Conservation (phyloP, 1,139 yeast species). For the Candida buenavistaensis region DNA sequence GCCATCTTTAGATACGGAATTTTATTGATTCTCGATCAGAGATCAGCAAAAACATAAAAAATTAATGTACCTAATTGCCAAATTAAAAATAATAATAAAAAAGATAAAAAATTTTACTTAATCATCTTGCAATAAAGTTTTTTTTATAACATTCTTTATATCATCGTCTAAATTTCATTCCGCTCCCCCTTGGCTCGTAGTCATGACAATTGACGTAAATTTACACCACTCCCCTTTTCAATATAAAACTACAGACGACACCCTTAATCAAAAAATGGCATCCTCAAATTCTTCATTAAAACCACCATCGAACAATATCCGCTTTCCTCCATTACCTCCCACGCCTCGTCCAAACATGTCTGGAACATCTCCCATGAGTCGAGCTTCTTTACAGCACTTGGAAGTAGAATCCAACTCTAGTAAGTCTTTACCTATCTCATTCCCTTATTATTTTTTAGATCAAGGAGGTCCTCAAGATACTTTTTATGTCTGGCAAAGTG, state of each 20-base stretch:
- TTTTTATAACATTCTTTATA: no score
- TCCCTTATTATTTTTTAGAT: slow-evolving; percentile 32
- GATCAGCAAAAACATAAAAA: no score
- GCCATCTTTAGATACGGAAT: no score
- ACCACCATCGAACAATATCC: background rate
- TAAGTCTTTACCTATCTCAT: slow-evolving; percentile 32
- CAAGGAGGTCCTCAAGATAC: slow-evolving; percentile 29
- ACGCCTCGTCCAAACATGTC: slow-evolving; percentile 4
- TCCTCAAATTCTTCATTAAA: slow-evolving; percentile 1
- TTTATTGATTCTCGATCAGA: no score
- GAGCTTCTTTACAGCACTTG: slow-evolving; percentile 19
- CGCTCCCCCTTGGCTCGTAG: background rate
- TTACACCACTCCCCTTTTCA: no score
- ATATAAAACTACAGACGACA: slow-evolving; percentile 3
- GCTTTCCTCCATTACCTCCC: slow-evolving; percentile 2
- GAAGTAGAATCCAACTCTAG: slow-evolving; percentile 36
- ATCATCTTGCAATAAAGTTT: no score
- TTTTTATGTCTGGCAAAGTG: slow-evolving; percentile 21
- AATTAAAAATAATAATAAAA: no score
- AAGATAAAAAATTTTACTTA: no score
- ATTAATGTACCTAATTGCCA: no score
- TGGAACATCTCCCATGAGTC: slow-evolving; percentile 10
- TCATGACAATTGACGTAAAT: background rate
- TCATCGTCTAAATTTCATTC: no score
- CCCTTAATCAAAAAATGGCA: slow-evolving; percentile 1